phyloP scores from a whole-genome alignment of 129 eudicot genomes.

The Helichrysum umbraculigerum region DNA sequence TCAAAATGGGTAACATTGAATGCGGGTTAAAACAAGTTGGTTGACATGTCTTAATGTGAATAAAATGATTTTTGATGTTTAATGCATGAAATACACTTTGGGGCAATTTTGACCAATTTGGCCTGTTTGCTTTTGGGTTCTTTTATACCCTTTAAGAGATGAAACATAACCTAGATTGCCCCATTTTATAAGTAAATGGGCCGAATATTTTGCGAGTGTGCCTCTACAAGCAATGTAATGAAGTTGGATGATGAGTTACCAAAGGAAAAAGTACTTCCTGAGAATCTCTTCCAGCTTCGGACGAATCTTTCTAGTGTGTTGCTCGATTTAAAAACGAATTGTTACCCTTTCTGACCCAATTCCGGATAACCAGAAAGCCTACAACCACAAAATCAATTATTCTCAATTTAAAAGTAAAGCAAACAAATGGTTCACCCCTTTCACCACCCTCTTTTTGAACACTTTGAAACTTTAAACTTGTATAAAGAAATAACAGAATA shows the following conservation, averaged over 20 bases:
- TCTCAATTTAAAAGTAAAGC: not conserved
- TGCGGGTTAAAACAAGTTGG: not conserved
- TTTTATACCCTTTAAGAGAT: not conserved
- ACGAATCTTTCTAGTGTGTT: conserved; percentile 66
- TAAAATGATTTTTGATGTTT: not conserved
- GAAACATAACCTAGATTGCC: not conserved
- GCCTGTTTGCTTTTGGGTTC: not conserved
- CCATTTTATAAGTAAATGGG: not conserved
- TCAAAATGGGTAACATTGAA: not conserved
- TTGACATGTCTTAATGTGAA: not conserved
- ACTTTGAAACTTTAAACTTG: not conserved
- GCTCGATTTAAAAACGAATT: conserved; percentile 77
- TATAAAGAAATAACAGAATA: not conserved
- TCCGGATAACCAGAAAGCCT: conserved; percentile 83
- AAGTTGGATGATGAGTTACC: conserved; percentile 30
- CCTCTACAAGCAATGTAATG: not conserved
- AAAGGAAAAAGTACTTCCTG: conserved; percentile 73
- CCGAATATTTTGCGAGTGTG: not conserved
- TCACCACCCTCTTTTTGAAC: not conserved
- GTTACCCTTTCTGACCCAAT: conserved; percentile 85
- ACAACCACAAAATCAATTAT: conserved; percentile 8
- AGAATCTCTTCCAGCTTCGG: conserved; percentile 69
- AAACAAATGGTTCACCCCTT: not conserved
- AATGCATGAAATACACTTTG: not conserved
- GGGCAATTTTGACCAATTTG: not conserved